These are phyloP conservation scores for Teunomyces aglyptinius DNA, from an alignment of 805 yeast species.

Conservation along the genomic window DNA sequence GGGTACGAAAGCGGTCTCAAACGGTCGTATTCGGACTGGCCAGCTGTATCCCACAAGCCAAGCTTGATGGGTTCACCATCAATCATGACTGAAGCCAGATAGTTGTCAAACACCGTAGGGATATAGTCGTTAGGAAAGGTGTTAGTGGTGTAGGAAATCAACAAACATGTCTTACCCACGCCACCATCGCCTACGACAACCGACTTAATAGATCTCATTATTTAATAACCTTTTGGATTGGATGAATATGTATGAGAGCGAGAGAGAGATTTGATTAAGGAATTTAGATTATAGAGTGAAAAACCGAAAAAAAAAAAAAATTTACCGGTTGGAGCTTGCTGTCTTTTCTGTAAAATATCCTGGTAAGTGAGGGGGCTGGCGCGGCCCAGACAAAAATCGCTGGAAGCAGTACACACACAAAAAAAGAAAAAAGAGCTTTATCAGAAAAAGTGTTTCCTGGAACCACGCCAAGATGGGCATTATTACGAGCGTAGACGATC, in stretches of 20 bases:
- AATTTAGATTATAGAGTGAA: background rate
- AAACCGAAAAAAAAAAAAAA: background rate
- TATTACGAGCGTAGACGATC: too few species aligned
- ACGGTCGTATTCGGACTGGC: constrained; percentile 89
- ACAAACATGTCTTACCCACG: constrained; percentile 88
- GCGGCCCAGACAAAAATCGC: background rate
- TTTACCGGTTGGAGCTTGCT: background rate
- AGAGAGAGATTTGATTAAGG: background rate
- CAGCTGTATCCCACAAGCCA: constrained; percentile 96
- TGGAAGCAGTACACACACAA: background rate
- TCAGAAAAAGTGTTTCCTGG: too few species aligned
- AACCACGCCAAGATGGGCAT: too few species aligned
- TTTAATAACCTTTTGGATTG: background rate
- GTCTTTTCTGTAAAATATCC: background rate
- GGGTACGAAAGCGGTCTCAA: constrained; percentile 88
- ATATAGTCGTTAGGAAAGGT: constrained; percentile 91
- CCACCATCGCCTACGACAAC: constrained; percentile 97
- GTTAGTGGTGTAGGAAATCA: constrained; percentile 87
- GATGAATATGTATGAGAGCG: background rate
- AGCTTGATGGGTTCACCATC: constrained; percentile 80
- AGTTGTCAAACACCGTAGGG: constrained; percentile 92
- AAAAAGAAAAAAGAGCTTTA: too few species aligned
- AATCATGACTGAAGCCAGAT: constrained; percentile 80
- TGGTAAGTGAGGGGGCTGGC: background rate
- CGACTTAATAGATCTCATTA: constrained; percentile 84